phyloP scores from a whole-genome alignment of 345 rosid genomes.

The Eucalyptus grandis region DNA sequence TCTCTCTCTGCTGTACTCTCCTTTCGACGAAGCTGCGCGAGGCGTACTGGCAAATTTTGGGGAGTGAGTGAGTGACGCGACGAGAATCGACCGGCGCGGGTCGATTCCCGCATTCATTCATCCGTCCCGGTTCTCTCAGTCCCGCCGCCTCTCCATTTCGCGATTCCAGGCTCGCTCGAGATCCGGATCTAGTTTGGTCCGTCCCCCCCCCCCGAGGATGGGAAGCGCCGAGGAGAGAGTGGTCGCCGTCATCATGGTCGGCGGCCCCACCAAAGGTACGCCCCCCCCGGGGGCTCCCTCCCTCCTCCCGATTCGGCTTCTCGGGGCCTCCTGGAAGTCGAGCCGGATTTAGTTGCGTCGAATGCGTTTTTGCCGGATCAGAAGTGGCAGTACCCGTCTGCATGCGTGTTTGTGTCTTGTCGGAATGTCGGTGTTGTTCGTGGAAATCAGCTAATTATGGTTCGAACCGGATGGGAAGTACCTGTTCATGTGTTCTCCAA shows the following conservation, averaged over 20 bases:
- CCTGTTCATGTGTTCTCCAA: not conserved
- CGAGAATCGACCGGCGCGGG: not conserved
- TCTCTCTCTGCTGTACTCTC: not conserved
- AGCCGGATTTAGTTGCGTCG: not conserved
- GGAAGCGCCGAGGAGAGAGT: conserved; percentile 65
- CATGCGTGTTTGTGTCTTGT: not conserved
- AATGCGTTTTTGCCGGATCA: not conserved
- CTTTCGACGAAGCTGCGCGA: not conserved
- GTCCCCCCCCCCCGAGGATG: conserved; percentile 3
- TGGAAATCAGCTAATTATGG: not conserved
- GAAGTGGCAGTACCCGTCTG: not conserved
- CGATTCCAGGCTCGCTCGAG: not conserved
- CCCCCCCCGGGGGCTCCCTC: too few relatives aligned
- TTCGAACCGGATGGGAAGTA: not conserved
- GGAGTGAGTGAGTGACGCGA: not conserved
- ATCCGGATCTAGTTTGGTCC: not conserved
- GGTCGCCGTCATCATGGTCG: conserved; percentile 98
- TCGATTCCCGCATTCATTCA: not conserved
- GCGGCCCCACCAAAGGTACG: conserved; percentile 97
- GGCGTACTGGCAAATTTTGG: not conserved
- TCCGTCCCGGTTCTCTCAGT: not conserved
- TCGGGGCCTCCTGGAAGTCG: not conserved
- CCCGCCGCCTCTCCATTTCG: not conserved
- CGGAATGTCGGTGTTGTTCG: not conserved
- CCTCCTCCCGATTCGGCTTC: not conserved